Conservation (phyloP, 805 yeast species). For the Kodamaea kaohsiungensis region DNA sequence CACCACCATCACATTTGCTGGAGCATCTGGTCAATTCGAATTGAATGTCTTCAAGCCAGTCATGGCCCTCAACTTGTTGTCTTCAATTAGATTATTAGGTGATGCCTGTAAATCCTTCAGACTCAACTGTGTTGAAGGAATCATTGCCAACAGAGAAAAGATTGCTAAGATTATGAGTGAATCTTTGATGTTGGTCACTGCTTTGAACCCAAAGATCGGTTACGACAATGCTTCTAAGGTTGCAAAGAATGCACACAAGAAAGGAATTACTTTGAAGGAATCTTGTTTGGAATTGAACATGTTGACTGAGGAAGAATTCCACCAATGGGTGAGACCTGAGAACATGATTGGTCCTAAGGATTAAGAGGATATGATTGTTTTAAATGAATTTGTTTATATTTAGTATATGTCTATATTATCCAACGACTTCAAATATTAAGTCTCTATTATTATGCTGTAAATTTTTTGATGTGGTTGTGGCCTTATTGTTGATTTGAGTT, state of each 20-base stretch:
- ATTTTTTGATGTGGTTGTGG: too few species aligned
- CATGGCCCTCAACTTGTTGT: conserved; percentile 37
- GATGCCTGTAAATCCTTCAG: conserved; percentile 38
- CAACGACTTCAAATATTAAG: too few species aligned
- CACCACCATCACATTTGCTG: conserved; percentile 39
- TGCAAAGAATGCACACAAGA: conserved; percentile 43
- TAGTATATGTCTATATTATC: not conserved
- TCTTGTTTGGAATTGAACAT: conserved; percentile 38
- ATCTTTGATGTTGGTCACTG: conserved; percentile 43
- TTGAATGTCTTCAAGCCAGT: conserved; percentile 43
- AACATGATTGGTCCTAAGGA: conserved; percentile 41
- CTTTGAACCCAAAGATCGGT: conserved; percentile 42
- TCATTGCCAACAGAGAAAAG: conserved; percentile 37
- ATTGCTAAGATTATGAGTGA: conserved; percentile 38
- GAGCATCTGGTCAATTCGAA: conserved; percentile 43
- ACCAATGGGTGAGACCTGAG: conserved; percentile 43
- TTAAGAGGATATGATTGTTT: conserved; percentile 5
- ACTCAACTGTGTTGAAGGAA: conserved; percentile 40
- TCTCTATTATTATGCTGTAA: too few species aligned
- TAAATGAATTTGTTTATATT: not conserved
- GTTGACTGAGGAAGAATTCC: conserved; percentile 35
- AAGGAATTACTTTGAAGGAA: conserved; percentile 40
- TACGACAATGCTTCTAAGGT: conserved; percentile 42
- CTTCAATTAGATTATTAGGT: conserved; percentile 35
- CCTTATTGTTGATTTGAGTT: too few species aligned